Percentiles rank a stretch among this genome's conserved stretches.
Conservation (phyloP, 495 filamentous ascomycete species). For the Penicillium manginii region DNA sequence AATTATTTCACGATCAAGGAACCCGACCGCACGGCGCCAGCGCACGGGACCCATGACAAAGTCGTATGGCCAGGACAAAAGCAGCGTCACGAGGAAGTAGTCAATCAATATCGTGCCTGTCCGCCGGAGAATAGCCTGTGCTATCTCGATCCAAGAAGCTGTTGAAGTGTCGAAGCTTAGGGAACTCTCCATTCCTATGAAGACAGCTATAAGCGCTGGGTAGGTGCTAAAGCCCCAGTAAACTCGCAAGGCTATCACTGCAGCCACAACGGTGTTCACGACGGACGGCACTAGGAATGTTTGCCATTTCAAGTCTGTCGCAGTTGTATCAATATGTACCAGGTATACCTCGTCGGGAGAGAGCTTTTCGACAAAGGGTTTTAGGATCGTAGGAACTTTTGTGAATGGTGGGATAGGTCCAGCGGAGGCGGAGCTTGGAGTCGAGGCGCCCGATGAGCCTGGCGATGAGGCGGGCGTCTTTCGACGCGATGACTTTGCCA, state of each 20-base stretch:
- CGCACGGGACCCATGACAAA: conserved; percentile 67
- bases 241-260: conserved; percentile 62
- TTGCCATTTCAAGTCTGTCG: conserved; percentile 66
- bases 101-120: conserved; percentile 67
- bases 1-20: conserved; percentile 72
- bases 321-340: conserved; percentile 72
- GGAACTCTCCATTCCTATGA: conserved; percentile 63
- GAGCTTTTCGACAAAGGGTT: conserved; percentile 64
- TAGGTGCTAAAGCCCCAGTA: conserved; percentile 68
- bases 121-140: conserved; percentile 54
- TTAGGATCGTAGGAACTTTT: conserved; percentile 57
- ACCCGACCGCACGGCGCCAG: conserved; percentile 75
- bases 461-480: conserved; percentile 36
- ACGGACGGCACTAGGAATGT: conserved; percentile 73
- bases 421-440: conserved; percentile 39
- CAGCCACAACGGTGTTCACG: conserved; percentile 66
- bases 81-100: conserved; percentile 67
- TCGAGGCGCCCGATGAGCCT: conserved; percentile 39
- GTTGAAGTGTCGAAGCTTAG: conserved; percentile 58
- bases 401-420: conserved; percentile 65
- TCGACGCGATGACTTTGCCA: conserved; percentile 46
- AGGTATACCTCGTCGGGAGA: conserved; percentile 72
- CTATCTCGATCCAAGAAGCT: conserved; percentile 54
- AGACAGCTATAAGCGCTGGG: conserved; percentile 58
- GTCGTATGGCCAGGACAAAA: conserved; percentile 74